These are phyloP conservation scores for Ogataea paraovalis DNA, from an alignment of 805 yeast genomes.

Conservation along the genomic window DNA sequence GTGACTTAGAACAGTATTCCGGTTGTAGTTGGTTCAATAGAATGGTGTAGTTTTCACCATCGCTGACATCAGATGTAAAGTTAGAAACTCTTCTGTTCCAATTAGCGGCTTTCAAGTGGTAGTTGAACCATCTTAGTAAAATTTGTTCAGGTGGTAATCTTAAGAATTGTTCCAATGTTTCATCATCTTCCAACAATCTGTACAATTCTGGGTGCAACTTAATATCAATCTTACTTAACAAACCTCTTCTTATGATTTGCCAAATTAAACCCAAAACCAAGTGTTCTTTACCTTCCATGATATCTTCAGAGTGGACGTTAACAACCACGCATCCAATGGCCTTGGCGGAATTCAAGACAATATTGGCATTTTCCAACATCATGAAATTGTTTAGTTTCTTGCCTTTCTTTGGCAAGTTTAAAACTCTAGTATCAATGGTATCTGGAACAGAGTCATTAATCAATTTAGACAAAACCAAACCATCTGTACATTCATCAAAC, in stretches of 20 bases:
- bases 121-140: conserved; percentile 94
- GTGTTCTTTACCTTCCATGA: conserved; percentile 89
- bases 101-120: conserved; percentile 88
- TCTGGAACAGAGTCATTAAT: conserved; percentile 98
- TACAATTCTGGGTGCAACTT: conserved; percentile 95
- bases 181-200: conserved; percentile 91
- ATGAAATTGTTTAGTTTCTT: conserved; percentile 88
- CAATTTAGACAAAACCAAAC: conserved; percentile 85
- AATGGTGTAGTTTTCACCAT: conserved; percentile 93
- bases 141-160: conserved; percentile 98
- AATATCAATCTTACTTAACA: conserved; percentile 91
- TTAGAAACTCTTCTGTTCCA: conserved; percentile 83
- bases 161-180: conserved; percentile 92
- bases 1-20: conserved; percentile 72
- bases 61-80: conserved; percentile 83
- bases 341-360: conserved; percentile 96
- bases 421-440: conserved; percentile 95
- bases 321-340: conserved; percentile 99
- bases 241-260: conserved; percentile 97
- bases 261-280: conserved; percentile 87
- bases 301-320: conserved; percentile 94
- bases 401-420: conserved; percentile 79
- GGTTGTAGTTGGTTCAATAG: conserved; percentile 87
- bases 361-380: conserved; percentile 95
- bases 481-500: conserved; percentile 95